Base-by-base conservation (phyloP, 1,284 basidiomycete genomes). In the Sporisorium iseilematis-ciliati region DNA sequence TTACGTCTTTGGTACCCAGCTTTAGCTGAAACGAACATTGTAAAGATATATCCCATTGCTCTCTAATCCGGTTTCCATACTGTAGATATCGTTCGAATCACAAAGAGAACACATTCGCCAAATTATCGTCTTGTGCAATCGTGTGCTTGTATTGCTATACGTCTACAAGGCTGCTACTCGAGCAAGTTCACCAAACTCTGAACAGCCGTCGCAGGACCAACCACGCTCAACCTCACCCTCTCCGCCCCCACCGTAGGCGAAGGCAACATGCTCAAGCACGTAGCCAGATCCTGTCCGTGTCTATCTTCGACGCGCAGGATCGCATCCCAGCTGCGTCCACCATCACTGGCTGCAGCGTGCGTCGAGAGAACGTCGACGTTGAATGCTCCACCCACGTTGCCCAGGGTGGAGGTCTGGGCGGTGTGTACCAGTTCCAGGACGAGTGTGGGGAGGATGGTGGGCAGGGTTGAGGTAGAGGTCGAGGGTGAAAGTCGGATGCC, bases 1-100 rank as follows among this genome's bases (percentile, higher is more conserved):
- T 86, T 88, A 90, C 82, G 90, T 96, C 25, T 98, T 97, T 87
- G 92, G 91, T 84, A 97, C 95, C 5, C 88, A 77, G 38, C 78
- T 86, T 18, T 73, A n/a, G n/a, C n/a, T n/a, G n/a, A n/a, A n/a
- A n/a, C n/a, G 18, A 58, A 31, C 4, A n/a, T 14, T 38, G 29
- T 38, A 53, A 40, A 46, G 40, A 16, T 40, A 40, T 48, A 31
- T 0, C 38, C 23, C 7, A 23, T 16, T 20, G 12, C 7, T 40
- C 35, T 33, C 12, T 43, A n/a, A 43, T 23, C 12, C 31, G 18
- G 0, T 20, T 38, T 21, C 20, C n/a, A n/a, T n/a, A n/a, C 7
- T 56, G 29, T 46, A 45, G 7, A 38, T 38, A 46, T 14, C 21
- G 16, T 56, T 23, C n/a, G 26, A 41, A 42, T 4, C 31, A 3